Conservation (phyloP, 2,329 filamentous ascomycete genomes). For the Fusarium robinianum region DNA sequence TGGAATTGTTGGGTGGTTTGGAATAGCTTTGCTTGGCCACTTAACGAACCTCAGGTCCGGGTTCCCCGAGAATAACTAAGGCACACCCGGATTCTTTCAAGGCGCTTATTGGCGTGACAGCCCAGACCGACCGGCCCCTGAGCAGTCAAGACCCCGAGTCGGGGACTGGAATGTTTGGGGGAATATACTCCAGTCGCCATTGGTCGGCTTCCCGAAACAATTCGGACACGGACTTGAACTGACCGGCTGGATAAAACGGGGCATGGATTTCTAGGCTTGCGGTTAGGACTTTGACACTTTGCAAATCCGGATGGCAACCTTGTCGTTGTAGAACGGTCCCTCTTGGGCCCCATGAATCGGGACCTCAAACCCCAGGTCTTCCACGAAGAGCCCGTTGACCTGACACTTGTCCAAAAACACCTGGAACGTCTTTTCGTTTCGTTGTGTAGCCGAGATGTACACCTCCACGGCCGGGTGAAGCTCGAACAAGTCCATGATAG, state of each 20-base stretch:
- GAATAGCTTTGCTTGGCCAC: conserved; percentile 6
- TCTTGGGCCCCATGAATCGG: conserved; percentile 49
- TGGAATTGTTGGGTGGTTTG: background rate
- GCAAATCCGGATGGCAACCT: conserved; percentile 62
- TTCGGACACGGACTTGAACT: too few species aligned
- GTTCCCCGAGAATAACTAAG: conserved; percentile 6
- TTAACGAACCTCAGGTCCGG: conserved; percentile 7
- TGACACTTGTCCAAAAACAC: conserved; percentile 64
- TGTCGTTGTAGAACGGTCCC: conserved; percentile 67
- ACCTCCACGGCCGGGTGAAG: conserved; percentile 61
- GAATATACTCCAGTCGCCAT: conserved; percentile 8
- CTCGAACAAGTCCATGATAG: conserved; percentile 64
- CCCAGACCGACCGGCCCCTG: conserved; percentile 5
- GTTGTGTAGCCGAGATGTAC: conserved; percentile 71
- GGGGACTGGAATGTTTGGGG: conserved; percentile 31
- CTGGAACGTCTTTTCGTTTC: conserved; percentile 71
- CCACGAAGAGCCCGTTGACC: conserved; percentile 49
- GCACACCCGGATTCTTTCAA: conserved; percentile 18
- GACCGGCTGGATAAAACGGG: conserved; percentile 8
- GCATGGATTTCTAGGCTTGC: conserved; percentile 2
- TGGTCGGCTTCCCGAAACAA: too few species aligned
- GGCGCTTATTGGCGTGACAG: conserved; percentile 12
- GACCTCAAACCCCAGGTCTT: conserved; percentile 50
- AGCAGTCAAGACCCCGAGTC: conserved; percentile 8
- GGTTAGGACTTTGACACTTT: conserved; percentile 36